Evolutionary conservation across 352 stramenopile species (phyloP), one percentile per base, ranked within the genome.

Genomic region (Pythium aquatile): DNA sequence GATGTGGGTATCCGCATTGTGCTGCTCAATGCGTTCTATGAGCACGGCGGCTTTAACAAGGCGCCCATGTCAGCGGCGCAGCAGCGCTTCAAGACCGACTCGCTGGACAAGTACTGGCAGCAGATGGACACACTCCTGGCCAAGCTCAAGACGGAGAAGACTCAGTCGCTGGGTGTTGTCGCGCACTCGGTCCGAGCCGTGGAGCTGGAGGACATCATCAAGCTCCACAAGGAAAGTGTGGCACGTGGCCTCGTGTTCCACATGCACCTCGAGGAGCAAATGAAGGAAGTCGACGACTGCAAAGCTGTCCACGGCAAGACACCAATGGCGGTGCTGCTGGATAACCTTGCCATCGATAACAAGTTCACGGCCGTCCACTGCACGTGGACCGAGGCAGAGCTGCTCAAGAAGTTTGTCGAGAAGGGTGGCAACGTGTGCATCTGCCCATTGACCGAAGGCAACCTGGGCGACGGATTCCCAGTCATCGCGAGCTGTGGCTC

Each of bases 311-410:
- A 73, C 13, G 75, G 77, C 56, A 74, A 85, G 47, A 82, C 83
- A 5, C 81, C 83, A 0, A 92, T 92, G 83, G 76, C 58, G 6
- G 30, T 92, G 59, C 58, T 92, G 51, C 62, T 92, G 3, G 73
- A 87, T 52, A 87, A 88, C 37, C 57, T 89, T 16, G 75, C 79
- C 65, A 79, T 90, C 54, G 79, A 90, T 44, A 66, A 83, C 26
- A 90, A 90, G 65, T 88, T 90, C 60, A 92, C 83, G 20, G 83
- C 83, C 13, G 83, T 92, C 20, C 83, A 92, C 58, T 90, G 81
- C 68, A 90, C 81, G 5, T 90, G 81, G 79, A 92, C 83, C 2
- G 70, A 88, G 29, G 69, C 75, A 11, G 73, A 81, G 1, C 68
- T 83, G 28, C 71, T 90, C 1, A 72, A 81, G 55, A 56, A 82